These are phyloP conservation scores for Lasiosphaeria miniovina DNA, from an alignment of 495 filamentous ascomycete species.

Conservation along the genomic window DNA sequence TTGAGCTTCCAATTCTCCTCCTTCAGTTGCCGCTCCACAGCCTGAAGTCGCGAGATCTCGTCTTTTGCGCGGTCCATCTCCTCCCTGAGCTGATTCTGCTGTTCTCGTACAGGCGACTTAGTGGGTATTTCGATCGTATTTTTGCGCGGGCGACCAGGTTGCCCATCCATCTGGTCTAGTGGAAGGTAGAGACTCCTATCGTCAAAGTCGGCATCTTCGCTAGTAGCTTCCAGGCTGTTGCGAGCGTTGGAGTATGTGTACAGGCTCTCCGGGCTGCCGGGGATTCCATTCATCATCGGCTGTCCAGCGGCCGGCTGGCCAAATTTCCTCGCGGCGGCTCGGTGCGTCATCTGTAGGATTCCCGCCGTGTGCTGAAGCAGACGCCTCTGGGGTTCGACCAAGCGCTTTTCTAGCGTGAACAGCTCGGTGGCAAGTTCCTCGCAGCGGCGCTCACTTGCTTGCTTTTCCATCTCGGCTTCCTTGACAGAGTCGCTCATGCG, in stretches of 20 bases:
- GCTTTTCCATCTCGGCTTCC: conserved; percentile 72
- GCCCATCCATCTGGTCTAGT: conserved; percentile 62
- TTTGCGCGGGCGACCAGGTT: conserved; percentile 29
- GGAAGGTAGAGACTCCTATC: conserved; percentile 75
- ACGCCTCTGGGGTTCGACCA: conserved; percentile 65
- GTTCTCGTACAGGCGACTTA: conserved; percentile 45
- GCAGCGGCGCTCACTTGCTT: conserved; percentile 71
- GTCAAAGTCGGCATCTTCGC: conserved; percentile 63
- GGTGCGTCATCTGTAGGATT: conserved; percentile 84
- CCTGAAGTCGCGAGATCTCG: conserved; percentile 37
- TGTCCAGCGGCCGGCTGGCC: conserved; percentile 23
- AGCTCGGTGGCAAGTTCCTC: conserved; percentile 81
- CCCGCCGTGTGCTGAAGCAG: conserved; percentile 90
- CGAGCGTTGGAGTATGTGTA: conserved; percentile 56
- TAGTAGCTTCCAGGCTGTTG: conserved; percentile 46
- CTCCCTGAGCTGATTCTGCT: conserved; percentile 40
- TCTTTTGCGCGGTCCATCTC: conserved; percentile 38
- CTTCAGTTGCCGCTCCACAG: conserved; percentile 17
- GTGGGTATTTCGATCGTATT: conserved; percentile 44
- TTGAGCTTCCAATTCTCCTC: conserved; percentile 19
- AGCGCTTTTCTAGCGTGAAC: conserved; percentile 68
- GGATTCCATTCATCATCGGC: conserved; percentile 50
- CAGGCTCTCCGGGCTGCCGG: conserved; percentile 66
- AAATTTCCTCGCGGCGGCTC: conserved; percentile 44
- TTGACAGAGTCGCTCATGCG: conserved; percentile 45